phyloP scores from a whole-genome alignment of 441 rosid species.

The Populus hybrid region DNA sequence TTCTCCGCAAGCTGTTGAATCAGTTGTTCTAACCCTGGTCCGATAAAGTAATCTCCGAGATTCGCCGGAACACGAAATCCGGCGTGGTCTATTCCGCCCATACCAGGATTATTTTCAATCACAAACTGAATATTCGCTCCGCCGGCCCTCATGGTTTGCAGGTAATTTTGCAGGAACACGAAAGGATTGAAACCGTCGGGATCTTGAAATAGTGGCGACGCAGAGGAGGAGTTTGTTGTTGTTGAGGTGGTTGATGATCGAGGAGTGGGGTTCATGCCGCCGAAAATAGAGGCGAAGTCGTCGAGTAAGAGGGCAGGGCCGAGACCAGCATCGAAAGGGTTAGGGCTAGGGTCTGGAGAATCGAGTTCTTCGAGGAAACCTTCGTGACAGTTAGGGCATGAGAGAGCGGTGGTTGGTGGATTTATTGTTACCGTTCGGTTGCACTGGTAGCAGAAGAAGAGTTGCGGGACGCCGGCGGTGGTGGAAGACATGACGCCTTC shows the following conservation, averaged over 20 bases:
- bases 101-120: neutral
- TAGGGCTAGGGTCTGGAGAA: constrained; percentile 33
- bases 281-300: neutral
- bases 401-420: constrained; percentile 38
- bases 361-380: constrained; percentile 58
- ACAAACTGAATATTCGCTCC: neutral
- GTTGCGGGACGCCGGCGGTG: constrained; percentile 24
- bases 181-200: neutral
- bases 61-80: neutral
- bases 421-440: constrained; percentile 43
- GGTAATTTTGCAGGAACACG: neutral
- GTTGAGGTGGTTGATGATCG: neutral
- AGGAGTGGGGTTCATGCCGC: neutral
- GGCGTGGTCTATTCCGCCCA: neutral
- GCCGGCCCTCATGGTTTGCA: neutral
- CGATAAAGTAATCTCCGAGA: neutral
- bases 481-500: constrained; percentile 11
- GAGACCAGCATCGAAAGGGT: constrained; percentile 43
- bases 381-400: constrained; percentile 49
- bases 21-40: neutral
- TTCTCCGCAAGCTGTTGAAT: neutral
- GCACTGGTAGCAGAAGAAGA: constrained; percentile 56
- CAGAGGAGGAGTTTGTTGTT: neutral
- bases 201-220: neutral
- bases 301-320: constrained; percentile 31